A percentile compares a stretch with the other conserved stretches of the same genome.
Evolutionary conservation across 768 basidiomycete genomes (phyloP).

Genomic region (Pleurotus pulmonarius): DNA sequence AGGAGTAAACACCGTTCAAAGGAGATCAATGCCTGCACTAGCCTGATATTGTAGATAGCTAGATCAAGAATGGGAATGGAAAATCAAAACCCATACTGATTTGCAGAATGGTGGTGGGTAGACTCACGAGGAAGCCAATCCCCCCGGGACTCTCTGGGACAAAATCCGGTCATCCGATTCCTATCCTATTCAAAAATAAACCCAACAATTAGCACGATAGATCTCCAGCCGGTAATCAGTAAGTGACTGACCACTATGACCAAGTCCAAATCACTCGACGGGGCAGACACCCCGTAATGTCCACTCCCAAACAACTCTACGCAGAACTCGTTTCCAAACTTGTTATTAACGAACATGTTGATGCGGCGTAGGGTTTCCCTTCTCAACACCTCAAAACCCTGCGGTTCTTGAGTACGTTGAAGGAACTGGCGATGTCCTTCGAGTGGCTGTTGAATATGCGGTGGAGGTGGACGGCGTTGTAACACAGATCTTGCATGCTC

Average conservation of each 20-base stretch:
- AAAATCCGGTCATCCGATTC: constrained; percentile 20
- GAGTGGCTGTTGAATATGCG: too few species aligned
- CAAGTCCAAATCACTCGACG: constrained; percentile 18
- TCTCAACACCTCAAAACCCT: neutral
- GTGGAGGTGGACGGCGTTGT: too few species aligned
- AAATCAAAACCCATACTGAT: neutral
- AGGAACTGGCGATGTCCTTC: neutral
- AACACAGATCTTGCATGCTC: too few species aligned
- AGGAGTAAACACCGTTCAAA: neutral
- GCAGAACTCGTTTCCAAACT: constrained; percentile 11
- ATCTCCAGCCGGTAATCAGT: neutral
- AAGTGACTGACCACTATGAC: constrained; percentile 11
- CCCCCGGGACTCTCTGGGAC: constrained; percentile 17
- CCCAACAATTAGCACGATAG: neutral
- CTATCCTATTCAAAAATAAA: constrained; percentile 24
- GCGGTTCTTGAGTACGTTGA: neutral
- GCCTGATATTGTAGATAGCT: constrained; percentile 28
- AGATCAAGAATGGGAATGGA: neutral
- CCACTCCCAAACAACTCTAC: constrained; percentile 18
- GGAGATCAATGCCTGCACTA: neutral
- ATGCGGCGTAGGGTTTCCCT: constrained; percentile 7
- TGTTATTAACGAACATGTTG: constrained; percentile 5
- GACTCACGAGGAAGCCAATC: constrained; percentile 24
- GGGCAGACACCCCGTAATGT: constrained; percentile 15
- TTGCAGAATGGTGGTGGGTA: too few species aligned